Base-by-base conservation (phyloP, 2,329 filamentous ascomycete species). In the Claviceps humidiphila region DNA sequence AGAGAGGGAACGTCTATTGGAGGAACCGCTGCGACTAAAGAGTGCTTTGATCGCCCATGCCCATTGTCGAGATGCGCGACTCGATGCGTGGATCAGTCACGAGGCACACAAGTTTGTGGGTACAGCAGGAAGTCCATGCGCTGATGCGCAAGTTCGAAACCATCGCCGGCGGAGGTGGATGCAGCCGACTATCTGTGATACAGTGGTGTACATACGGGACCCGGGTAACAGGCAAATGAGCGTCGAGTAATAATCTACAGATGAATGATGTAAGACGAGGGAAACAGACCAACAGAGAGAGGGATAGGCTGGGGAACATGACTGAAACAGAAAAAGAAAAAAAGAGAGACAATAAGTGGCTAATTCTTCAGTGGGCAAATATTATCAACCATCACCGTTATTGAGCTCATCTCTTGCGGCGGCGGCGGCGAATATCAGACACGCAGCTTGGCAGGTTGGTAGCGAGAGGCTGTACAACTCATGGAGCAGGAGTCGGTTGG, bases 341-440 rank as follows among this genome's bases (percentile, higher is more conserved):
- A 22, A 22, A 22, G 22, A 22, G 22, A 22, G 22, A 4, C 22
- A 22, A 22, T 4, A 22, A 22, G 9, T 34, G 30, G 30, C 41
- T 11, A 43, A 3, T 9, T 17, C n/a, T 16, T 22, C 8, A 30
- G 16, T n/a, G 3, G 14, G 24, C 9, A 34, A 11, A 5, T 6
- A 30, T 13, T 17, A 26, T 34, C 44, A 37, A n/a, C 11, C 26
- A 11, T 47, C 26, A 20, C 13, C 22, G 26, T 47, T 37, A 9
- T 50, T 49, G 40, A 50, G 22, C 20, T 53, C 47, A 26, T 50
- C 51, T 37, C 37, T 53, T n/a, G 51, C 51, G 4, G 51, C 42
- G 22, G 24, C 42, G 22, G 51, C 47, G 22, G 51, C 51, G 22
- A 46, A 53, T 14, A 53, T 50, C n/a, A 53, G 37, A 30, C 51